Percentiles rank a stretch among this genome's conserved stretches.
Evolutionary conservation across 1,284 basidiomycete species (phyloP).

Genomic region (Irpex rosettiformis): DNA sequence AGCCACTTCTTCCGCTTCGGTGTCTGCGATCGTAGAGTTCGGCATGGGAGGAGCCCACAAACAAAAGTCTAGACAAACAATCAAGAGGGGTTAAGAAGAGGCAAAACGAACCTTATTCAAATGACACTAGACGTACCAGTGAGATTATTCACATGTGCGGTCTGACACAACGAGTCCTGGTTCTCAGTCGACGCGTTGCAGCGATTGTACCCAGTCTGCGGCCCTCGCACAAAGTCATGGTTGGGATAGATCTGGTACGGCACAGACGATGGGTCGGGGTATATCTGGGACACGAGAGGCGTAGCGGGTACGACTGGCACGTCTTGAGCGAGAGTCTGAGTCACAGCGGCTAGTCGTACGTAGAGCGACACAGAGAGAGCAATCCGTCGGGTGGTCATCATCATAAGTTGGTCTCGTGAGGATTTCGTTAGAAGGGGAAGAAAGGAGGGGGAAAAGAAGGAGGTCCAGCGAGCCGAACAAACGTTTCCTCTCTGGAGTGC

Average conservation of each 20-base stretch:
- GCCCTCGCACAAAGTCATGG: constrained; percentile 43
- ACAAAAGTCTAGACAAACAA: constrained; percentile 50
- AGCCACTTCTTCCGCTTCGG: constrained; percentile 68
- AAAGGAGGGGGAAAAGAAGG: no score
- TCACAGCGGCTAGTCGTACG: constrained; percentile 36
- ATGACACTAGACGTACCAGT: constrained; percentile 54
- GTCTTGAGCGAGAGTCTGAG: constrained; percentile 22
- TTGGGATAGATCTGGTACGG: constrained; percentile 42
- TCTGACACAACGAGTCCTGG: constrained; percentile 24
- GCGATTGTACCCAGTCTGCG: constrained; percentile 60
- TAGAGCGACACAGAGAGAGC: no score
- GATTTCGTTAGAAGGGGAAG: no score
- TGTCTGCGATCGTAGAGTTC: constrained; percentile 52
- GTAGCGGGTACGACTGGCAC: constrained; percentile 35
- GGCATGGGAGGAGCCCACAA: constrained; percentile 51
- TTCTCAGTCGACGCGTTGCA: constrained; percentile 59
- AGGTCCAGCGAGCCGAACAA: no score
- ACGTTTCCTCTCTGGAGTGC: no score
- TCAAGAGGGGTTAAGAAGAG: no score
- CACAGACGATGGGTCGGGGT: constrained; percentile 38
- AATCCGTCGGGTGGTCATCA: no score
- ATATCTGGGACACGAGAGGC: constrained; percentile 29
- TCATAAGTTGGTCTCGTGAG: no score
- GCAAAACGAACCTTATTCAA: no score
- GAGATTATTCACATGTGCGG: constrained; percentile 48